phyloP scores from a whole-genome alignment of 805 yeast species.

The Cyberlindnera saturnus region DNA sequence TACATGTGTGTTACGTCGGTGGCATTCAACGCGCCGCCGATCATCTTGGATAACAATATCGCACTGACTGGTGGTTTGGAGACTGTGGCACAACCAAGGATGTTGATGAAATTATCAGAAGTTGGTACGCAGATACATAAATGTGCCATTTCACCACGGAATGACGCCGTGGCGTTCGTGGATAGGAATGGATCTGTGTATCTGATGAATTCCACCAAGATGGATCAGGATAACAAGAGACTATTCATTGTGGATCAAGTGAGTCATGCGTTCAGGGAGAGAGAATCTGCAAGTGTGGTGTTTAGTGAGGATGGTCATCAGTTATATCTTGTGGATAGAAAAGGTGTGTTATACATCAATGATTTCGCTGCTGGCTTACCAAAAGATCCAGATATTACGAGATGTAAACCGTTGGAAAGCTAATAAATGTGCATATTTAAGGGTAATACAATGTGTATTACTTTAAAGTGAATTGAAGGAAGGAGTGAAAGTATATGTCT shows the following conservation, averaged over 20 bases:
- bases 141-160: conserved; percentile 74
- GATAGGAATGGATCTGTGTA: conserved; percentile 75
- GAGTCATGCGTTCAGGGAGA: conserved; percentile 61
- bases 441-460: background rate
- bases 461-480: background rate
- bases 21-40: conserved; percentile 61
- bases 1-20: conserved; percentile 52
- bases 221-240: conserved; percentile 47
- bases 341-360: conserved; percentile 70
- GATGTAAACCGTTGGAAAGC: conserved; percentile 40
- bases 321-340: conserved; percentile 70
- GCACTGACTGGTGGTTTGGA: conserved; percentile 34
- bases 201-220: conserved; percentile 57
- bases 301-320: conserved; percentile 82
- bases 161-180: conserved; percentile 77
- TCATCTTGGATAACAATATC: conserved; percentile 59
- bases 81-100: conserved; percentile 51
- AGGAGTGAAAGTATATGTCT: background rate
- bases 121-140: conserved; percentile 75
- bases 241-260: conserved; percentile 63
- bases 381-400: conserved; percentile 57
- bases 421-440: background rate
- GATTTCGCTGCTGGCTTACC: conserved; percentile 84
- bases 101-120: conserved; percentile 63
- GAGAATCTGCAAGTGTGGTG: conserved; percentile 72